A percentile compares a stretch with the other conserved stretches of the same genome.
phyloP scores from a whole-genome alignment of 306 rosid genomes.

The Vigna mungo region DNA sequence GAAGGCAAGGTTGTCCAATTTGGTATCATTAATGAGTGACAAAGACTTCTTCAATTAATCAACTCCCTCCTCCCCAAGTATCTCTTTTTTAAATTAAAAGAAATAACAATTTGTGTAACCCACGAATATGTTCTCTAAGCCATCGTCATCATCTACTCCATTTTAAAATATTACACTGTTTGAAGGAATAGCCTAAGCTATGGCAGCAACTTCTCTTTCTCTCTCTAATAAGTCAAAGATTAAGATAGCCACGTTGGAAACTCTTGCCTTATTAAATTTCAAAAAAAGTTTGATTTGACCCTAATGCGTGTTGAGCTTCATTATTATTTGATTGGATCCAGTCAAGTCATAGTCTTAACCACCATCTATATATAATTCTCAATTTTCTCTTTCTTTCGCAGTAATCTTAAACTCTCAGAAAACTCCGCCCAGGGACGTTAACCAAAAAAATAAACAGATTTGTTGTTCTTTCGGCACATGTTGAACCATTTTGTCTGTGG shows the following conservation, averaged over 20 bases:
- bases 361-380: background rate
- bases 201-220: background rate
- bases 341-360: conserved; percentile 37
- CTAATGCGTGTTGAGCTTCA: conserved; percentile 11
- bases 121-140: background rate
- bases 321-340: conserved; percentile 44
- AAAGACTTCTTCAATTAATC: conserved; percentile 24
- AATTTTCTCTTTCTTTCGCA: conserved; percentile 9
- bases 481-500: conserved; percentile 62
- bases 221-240: conserved; percentile 52
- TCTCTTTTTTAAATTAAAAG: background rate
- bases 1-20: background rate
- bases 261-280: conserved; percentile 44
- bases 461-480: conserved; percentile 45
- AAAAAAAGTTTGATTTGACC: conserved; percentile 54
- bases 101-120: background rate
- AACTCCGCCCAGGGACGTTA: background rate
- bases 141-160: background rate
- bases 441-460: background rate
- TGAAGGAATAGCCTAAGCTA: conserved; percentile 6
- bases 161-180: background rate
- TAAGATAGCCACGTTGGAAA: conserved; percentile 47
- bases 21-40: background rate
- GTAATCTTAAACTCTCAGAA: conserved; percentile 5
- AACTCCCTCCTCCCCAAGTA: conserved; percentile 47